Conservation (phyloP, 2,329 filamentous ascomycete species). For the Diplodia sapinea region DNA sequence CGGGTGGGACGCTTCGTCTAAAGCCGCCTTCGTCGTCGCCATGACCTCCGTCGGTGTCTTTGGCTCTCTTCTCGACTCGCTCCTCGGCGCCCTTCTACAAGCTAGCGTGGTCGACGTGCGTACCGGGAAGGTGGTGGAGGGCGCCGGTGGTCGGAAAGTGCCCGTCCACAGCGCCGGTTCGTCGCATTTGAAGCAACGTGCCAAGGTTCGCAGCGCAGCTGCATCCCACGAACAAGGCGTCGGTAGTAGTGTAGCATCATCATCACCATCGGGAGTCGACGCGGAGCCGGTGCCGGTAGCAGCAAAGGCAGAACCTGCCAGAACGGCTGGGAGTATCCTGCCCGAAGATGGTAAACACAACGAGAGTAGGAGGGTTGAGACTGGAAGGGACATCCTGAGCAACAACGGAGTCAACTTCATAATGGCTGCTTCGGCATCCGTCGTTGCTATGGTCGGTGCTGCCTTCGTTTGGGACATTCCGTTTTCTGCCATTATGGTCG, state of each 20-base stretch:
- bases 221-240: not conserved
- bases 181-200: constrained; percentile 41
- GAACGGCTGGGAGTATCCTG: constrained; percentile 35
- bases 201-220: constrained; percentile 42
- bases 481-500: not conserved
- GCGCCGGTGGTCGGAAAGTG: constrained; percentile 71
- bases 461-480: constrained; percentile 39
- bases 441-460: constrained; percentile 70
- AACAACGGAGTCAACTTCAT: constrained; percentile 96
- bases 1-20: constrained; percentile 62
- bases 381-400: constrained; percentile 76
- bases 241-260: constrained; percentile 29
- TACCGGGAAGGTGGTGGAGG: constrained; percentile 88
- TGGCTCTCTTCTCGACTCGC: constrained; percentile 84
- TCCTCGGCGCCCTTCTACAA: constrained; percentile 85
- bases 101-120: constrained; percentile 83
- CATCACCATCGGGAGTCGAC: constrained; percentile 38
- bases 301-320: constrained; percentile 41
- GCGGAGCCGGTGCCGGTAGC: constrained; percentile 33
- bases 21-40: constrained; percentile 55
- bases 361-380: constrained; percentile 63
- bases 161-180: constrained; percentile 44
- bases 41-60: constrained; percentile 75
- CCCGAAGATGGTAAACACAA: constrained; percentile 44
- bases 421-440: constrained; percentile 84